Percentiles rank a stretch among this genome's conserved stretches.
Conservation (phyloP, 345 rosid genomes). For the Dipteronia sinensis region DNA sequence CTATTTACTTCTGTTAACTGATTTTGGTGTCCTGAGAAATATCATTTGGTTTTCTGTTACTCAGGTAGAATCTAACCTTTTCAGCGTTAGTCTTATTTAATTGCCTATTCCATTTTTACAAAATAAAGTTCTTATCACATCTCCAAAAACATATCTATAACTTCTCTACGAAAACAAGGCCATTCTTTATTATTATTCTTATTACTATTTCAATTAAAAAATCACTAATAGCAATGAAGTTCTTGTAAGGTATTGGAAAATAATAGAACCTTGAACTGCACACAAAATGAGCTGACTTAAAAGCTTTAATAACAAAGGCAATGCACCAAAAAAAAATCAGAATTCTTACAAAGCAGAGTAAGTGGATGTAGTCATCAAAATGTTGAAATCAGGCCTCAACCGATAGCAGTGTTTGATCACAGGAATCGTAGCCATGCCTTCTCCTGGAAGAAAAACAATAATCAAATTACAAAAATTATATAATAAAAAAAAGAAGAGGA, state of each 20-base stretch:
- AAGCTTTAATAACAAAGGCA: conserved; percentile 4
- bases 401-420: conserved; percentile 59
- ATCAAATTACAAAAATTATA: background rate
- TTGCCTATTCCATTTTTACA: background rate
- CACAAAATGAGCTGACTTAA: too few species aligned
- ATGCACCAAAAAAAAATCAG: background rate
- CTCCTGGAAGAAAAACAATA: conserved; percentile 44
- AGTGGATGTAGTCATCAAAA: conserved; percentile 79
- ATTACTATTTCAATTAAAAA: background rate
- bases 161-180: background rate
- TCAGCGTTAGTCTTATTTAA: background rate
- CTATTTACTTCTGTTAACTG: background rate
- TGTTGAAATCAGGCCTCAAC: conserved; percentile 54
- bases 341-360: conserved; percentile 67
- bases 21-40: background rate
- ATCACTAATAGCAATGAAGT: background rate
- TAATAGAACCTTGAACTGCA: background rate
- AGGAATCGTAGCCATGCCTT: conserved; percentile 95
- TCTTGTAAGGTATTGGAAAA: background rate
- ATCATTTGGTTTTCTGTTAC: background rate
- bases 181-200: background rate
- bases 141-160: background rate
- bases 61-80: too few species aligned
- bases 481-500: too few species aligned
- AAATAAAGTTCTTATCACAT: background rate